Evolutionary conservation across 768 basidiomycete species (phyloP).

Genomic region (Brasilioporus rufonigricans): DNA sequence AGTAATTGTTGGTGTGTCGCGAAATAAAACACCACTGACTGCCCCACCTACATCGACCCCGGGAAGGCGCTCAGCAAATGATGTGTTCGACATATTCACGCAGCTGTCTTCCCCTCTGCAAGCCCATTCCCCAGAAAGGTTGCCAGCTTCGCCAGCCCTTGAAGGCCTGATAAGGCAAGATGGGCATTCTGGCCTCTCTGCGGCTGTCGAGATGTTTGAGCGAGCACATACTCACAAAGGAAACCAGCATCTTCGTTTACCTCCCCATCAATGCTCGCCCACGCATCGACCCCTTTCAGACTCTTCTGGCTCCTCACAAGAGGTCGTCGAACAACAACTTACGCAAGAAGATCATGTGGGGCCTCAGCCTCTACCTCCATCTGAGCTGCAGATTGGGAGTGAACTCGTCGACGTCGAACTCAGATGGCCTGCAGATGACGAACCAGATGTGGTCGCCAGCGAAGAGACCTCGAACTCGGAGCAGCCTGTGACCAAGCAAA

Average conservation of each 20-base stretch:
- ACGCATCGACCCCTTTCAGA: constrained; percentile 15
- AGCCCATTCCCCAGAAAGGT: constrained; percentile 6
- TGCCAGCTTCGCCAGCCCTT: constrained; percentile 22
- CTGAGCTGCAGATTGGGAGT: constrained; percentile 1
- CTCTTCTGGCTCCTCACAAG: constrained; percentile 38
- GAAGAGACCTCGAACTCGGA: neutral
- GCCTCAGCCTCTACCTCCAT: neutral
- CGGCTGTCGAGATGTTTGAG: constrained; percentile 23
- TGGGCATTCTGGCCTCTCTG: constrained; percentile 3
- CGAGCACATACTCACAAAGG: constrained; percentile 3
- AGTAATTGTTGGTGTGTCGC: neutral
- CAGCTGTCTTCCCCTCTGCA: constrained; percentile 23
- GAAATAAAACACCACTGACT: neutral
- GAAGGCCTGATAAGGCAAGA: constrained; percentile 15
- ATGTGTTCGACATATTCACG: constrained; percentile 15
- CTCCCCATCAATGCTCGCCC: constrained; percentile 6
- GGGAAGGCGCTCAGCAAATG: neutral
- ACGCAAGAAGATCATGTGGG: constrained; percentile 37
- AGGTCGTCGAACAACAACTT: constrained; percentile 47
- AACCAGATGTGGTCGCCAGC: constrained; percentile 1
- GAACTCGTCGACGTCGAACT: constrained; percentile 21
- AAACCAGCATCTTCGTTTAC: neutral
- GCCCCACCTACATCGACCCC: neutral
- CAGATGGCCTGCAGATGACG: constrained; percentile 29
- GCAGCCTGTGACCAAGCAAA: neutral